Base-by-base conservation (phyloP, 73 alveolate species). In the Paramecium octaurelia region DNA sequence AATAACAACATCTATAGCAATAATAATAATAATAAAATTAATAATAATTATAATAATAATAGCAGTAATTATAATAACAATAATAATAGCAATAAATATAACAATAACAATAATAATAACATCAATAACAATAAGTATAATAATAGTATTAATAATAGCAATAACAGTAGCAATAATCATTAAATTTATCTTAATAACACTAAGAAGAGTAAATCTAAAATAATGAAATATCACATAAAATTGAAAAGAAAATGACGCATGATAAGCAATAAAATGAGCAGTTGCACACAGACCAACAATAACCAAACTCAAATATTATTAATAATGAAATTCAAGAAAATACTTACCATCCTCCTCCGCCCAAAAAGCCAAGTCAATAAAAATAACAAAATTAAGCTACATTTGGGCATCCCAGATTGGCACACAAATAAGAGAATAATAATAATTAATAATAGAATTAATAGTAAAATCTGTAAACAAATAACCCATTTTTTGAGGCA, bases 311-410 rank as follows among this genome's bases (percentile, higher is more conserved):
- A 54, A 16, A n/a, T 18, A 18, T 23, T 54, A 54, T 12, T 23
- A 48, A 73, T 9, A 18, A 73, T 36, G 87, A 24, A 70, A 29
- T 35, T 11, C 21, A 73, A 73, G 46, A 20, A 73, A 23, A 73
- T 12, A 73, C 46, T 34, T 23, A 35, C 10, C 60, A 35, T 12
- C 87, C 87, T 16, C 87, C 87, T 36, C 87, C 87, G 35, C 87
- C 87, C 14, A 35, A 7, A n/a, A 34, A 34, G 14, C 18, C 35
- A 38, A 29, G 38, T 29, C 64, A 34, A 0, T 6, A 31, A 38
- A 73, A 40, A 73, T 29, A 73, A 73, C 68, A 73, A 34, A 73
- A 73, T 73, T 8, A 73, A 36, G 35, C 54, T 7, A 36, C 87
- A 12, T 73, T 73, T 73, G 64, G 8, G 9, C 87, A 73, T 36